Evolutionary conservation across 768 basidiomycete genomes (phyloP).

Genomic region (Podaxis pistillaris): DNA sequence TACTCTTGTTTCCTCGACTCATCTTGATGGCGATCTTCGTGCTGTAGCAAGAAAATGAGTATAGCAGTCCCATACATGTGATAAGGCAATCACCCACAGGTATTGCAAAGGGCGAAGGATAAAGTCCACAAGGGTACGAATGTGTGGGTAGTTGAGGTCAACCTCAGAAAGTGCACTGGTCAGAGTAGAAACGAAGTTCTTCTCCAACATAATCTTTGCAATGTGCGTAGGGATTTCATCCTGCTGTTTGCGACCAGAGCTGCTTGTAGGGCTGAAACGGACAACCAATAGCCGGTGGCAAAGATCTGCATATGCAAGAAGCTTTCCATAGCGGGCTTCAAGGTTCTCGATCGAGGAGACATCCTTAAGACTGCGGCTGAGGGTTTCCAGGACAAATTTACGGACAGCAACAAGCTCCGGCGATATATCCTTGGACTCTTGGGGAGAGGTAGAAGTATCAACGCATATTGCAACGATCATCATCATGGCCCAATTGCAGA

Average conservation of each 20-base stretch:
- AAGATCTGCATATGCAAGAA: slow-evolving; percentile 84
- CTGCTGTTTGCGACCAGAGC: slow-evolving; percentile 46
- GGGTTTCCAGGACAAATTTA: slow-evolving; percentile 86
- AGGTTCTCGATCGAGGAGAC: slow-evolving; percentile 52
- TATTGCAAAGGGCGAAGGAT: slow-evolving; percentile 88
- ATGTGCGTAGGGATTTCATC: slow-evolving; percentile 87
- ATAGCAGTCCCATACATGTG: not conserved
- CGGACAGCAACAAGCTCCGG: slow-evolving; percentile 85
- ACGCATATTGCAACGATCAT: slow-evolving; percentile 92
- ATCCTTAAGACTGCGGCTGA: slow-evolving; percentile 87
- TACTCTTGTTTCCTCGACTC: slow-evolving; percentile 74
- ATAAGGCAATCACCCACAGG: slow-evolving; percentile 53
- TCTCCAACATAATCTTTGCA: slow-evolving; percentile 98
- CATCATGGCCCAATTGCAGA: slow-evolving; percentile 88
- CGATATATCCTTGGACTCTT: slow-evolving; percentile 75
- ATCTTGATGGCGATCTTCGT: slow-evolving; percentile 99
- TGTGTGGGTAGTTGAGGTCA: slow-evolving; percentile 93
- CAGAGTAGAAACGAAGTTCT: slow-evolving; percentile 87
- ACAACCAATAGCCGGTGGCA: slow-evolving; percentile 86
- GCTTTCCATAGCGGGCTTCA: slow-evolving; percentile 81
- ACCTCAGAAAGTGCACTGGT: slow-evolving; percentile 89
- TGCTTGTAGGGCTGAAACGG: slow-evolving; percentile 53
- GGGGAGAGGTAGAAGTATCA: slow-evolving; percentile 58
- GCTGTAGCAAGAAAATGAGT: slow-evolving; percentile 37
- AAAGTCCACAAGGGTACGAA: slow-evolving; percentile 81